Conservation (phyloP, 768 basidiomycete species). For the Suillus spraguei region DNA sequence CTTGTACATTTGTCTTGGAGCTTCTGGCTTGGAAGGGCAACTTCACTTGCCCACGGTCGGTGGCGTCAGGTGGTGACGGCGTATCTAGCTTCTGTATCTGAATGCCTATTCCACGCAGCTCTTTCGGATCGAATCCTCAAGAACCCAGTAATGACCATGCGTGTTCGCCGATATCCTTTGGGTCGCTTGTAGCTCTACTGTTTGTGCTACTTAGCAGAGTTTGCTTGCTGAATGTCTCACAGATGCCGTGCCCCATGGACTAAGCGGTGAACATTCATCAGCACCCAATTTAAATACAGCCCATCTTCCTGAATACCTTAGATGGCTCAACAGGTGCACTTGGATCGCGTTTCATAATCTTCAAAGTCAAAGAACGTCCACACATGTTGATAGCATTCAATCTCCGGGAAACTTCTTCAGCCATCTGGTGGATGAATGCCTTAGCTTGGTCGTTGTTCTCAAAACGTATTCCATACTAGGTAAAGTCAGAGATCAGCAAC, state of each 20-base stretch:
- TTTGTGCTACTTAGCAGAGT: constrained; percentile 56
- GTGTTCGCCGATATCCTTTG: constrained; percentile 68
- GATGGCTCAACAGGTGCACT: constrained; percentile 87
- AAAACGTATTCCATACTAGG: constrained; percentile 94
- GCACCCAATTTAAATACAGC: constrained; percentile 8
- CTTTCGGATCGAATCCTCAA: constrained; percentile 78
- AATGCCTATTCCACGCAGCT: constrained; percentile 90
- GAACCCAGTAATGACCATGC: constrained; percentile 75
- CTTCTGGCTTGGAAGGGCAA: constrained; percentile 53
- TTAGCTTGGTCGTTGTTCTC: constrained; percentile 81
- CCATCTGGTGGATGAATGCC: constrained; percentile 74
- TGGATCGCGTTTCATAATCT: constrained; percentile 86
- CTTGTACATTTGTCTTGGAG: neutral
- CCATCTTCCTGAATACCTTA: constrained; percentile 56
- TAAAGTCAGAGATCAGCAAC: constrained; percentile 14
- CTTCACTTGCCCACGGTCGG: constrained; percentile 56
- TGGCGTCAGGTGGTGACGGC: constrained; percentile 30
- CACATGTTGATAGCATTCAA: constrained; percentile 68
- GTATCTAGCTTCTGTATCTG: constrained; percentile 89
- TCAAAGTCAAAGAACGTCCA: constrained; percentile 79
- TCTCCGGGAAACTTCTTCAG: constrained; percentile 72
- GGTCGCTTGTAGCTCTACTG: constrained; percentile 74
- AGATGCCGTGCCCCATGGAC: constrained; percentile 92
- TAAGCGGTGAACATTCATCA: constrained; percentile 30
- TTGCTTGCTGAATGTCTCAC: constrained; percentile 82